Percentiles rank a stretch among this genome's conserved stretches.
Evolutionary conservation across 2,329 filamentous ascomycete species (phyloP).

Genomic region (Coniosporium tulheliwenetii): DNA sequence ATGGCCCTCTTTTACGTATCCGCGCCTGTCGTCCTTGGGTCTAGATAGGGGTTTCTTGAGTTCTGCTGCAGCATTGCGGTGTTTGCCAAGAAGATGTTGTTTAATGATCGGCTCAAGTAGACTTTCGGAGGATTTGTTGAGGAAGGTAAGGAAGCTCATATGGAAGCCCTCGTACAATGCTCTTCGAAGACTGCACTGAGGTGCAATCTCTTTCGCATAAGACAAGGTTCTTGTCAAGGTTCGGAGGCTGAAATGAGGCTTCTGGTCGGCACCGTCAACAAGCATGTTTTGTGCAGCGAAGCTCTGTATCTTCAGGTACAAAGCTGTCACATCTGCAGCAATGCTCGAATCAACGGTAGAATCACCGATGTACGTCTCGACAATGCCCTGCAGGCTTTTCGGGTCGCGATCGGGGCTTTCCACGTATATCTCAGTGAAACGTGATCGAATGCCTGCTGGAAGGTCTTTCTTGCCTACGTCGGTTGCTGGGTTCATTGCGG

Average conservation of each 20-base stretch:
- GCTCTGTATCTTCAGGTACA: constrained; percentile 79
- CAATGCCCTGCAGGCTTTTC: constrained; percentile 75
- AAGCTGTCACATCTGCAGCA: constrained; percentile 63
- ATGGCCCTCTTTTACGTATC: constrained; percentile 47
- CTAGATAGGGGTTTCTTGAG: constrained; percentile 64
- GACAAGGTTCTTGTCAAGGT: constrained; percentile 81
- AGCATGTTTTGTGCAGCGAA: constrained; percentile 68
- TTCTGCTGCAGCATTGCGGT: constrained; percentile 54
- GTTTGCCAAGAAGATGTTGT: constrained; percentile 59
- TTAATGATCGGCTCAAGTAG: constrained; percentile 66
- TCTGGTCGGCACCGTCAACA: constrained; percentile 89
- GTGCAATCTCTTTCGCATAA: constrained; percentile 73
- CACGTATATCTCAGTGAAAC: constrained; percentile 93
- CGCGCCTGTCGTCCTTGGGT: constrained; percentile 54
- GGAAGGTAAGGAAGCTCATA: constrained; percentile 90
- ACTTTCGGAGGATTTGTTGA: constrained; percentile 68
- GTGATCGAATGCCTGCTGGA: constrained; percentile 70
- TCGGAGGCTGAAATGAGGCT: constrained; percentile 90
- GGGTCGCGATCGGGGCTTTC: constrained; percentile 75
- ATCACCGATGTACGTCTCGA: constrained; percentile 65
- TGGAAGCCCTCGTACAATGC: constrained; percentile 90
- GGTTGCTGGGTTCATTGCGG: constrained; percentile 97
- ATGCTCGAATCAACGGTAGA: constrained; percentile 57
- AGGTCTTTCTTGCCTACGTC: constrained; percentile 94
- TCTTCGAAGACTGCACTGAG: constrained; percentile 69